Percentiles rank a stretch among this genome's conserved stretches.
phyloP scores from a whole-genome alignment of 495 filamentous ascomycete genomes.

The Xylaria telfairii region DNA sequence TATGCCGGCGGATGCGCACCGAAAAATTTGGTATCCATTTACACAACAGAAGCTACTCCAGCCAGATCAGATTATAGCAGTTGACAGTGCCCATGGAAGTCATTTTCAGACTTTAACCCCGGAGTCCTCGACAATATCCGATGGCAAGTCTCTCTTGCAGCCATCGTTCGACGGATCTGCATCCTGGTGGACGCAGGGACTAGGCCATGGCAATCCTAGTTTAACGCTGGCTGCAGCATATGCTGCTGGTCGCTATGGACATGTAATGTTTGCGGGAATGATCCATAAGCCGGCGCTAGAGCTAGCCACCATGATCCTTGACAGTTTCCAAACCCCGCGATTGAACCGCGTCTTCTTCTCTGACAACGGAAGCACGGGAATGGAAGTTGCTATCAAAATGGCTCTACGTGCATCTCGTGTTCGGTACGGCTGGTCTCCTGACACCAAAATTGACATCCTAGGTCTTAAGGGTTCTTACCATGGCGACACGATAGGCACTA shows the following conservation, averaged over 20 bases:
- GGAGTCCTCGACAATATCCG: background rate
- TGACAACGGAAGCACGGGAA: constrained; percentile 80
- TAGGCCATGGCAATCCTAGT: constrained; percentile 73
- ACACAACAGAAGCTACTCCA: constrained; percentile 73
- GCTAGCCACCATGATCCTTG: constrained; percentile 65
- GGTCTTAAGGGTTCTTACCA: constrained; percentile 80
- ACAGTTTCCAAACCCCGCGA: constrained; percentile 63
- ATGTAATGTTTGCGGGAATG: constrained; percentile 81
- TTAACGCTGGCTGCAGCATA: constrained; percentile 75
- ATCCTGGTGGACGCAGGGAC: constrained; percentile 87
- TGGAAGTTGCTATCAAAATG: constrained; percentile 84
- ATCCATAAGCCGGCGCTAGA: constrained; percentile 73
- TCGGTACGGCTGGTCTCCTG: constrained; percentile 67
- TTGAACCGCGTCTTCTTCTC: constrained; percentile 74
- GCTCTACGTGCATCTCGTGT: constrained; percentile 66
- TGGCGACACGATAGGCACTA: constrained; percentile 81
- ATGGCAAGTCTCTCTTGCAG: constrained; percentile 45
- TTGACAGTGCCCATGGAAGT: constrained; percentile 78
- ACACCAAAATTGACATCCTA: constrained; percentile 62
- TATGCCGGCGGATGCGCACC: constrained; percentile 63
- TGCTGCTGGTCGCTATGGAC: constrained; percentile 81
- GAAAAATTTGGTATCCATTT: constrained; percentile 80
- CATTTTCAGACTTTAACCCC: constrained; percentile 67
- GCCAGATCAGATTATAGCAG: constrained; percentile 65
- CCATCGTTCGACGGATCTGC: constrained; percentile 79